Conservation (phyloP, 768 basidiomycete species). For the Nevesoporus exiguus region DNA sequence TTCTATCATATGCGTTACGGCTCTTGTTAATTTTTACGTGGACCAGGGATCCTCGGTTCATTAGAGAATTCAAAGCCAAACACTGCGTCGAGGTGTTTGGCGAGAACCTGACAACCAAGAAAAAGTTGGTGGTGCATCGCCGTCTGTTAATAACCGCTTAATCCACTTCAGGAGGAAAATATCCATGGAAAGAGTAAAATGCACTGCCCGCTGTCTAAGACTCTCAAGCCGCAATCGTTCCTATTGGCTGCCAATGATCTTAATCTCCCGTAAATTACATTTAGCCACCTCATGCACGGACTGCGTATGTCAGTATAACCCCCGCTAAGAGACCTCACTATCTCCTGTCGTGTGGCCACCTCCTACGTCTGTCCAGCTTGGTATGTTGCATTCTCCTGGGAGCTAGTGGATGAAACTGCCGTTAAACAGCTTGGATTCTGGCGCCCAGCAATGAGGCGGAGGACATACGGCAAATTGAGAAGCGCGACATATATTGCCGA, state of each 20-base stretch:
- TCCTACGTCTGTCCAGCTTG: neutral
- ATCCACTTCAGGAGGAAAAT: conserved; percentile 70
- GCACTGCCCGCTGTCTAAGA: conserved; percentile 11
- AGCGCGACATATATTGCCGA: neutral
- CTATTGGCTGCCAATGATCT: neutral
- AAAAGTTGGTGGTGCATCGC: conserved; percentile 61
- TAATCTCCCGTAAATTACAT: neutral
- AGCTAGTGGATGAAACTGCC: neutral
- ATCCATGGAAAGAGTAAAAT: conserved; percentile 76
- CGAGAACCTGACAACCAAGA: conserved; percentile 81
- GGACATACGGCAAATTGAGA: neutral
- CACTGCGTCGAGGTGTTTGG: conserved; percentile 83
- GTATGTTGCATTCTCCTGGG: neutral
- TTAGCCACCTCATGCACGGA: neutral
- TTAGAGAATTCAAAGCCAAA: conserved; percentile 85
- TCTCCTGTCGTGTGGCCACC: neutral
- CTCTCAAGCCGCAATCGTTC: neutral
- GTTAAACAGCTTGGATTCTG: neutral
- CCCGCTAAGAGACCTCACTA: too few relatives aligned
- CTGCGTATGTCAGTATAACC: neutral
- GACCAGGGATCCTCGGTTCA: conserved; percentile 90
- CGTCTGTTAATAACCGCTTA: neutral
- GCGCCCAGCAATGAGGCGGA: neutral
- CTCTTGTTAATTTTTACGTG: neutral
- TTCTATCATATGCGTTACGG: neutral